A percentile compares a stretch with the other conserved stretches of the same genome.
These are phyloP conservation scores for Crithidia sp. DNA, from an alignment of 208 protist genomes.

Conservation along the genomic window DNA sequence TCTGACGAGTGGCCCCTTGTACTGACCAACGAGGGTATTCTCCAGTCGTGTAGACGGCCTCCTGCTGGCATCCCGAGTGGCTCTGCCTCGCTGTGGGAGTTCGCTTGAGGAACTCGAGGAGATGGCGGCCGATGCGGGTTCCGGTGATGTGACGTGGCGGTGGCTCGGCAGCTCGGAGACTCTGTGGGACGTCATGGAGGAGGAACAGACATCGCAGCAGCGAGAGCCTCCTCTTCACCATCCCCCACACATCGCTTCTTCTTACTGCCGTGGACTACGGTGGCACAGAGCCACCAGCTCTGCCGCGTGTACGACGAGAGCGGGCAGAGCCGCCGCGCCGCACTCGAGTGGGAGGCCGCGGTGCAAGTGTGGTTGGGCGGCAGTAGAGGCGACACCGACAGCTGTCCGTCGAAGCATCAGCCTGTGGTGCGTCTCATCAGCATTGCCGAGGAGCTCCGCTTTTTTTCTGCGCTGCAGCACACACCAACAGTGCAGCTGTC, in stretches of 20 bases:
- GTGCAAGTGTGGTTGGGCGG: constrained; percentile 42
- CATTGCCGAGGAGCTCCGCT: constrained; percentile 52
- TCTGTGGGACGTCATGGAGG: constrained; percentile 29
- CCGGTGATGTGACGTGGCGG: constrained; percentile 33
- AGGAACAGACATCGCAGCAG: neutral
- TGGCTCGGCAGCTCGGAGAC: constrained; percentile 69
- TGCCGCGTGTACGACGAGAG: constrained; percentile 89
- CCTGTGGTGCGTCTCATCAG: constrained; percentile 55
- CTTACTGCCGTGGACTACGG: constrained; percentile 80
- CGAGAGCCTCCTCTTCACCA: neutral
- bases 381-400: neutral
- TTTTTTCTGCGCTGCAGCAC: constrained; percentile 36
- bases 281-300: constrained; percentile 61
- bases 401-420: neutral
- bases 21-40: neutral
- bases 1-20: constrained; percentile 28
- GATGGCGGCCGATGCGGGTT: constrained; percentile 2
- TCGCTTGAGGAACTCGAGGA: constrained; percentile 53
- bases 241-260: constrained; percentile 19
- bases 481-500: constrained; percentile 14
- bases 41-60: constrained; percentile 12
- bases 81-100: constrained; percentile 41
- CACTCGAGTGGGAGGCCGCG: constrained; percentile 43
- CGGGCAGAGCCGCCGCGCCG: constrained; percentile 49
- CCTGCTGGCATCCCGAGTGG: constrained; percentile 13